Evolutionary conservation across 2,329 filamentous ascomycete genomes (phyloP), one percentile per base, ranked within the genome.

Genomic region (Hymenoscyphus fraxineus): DNA sequence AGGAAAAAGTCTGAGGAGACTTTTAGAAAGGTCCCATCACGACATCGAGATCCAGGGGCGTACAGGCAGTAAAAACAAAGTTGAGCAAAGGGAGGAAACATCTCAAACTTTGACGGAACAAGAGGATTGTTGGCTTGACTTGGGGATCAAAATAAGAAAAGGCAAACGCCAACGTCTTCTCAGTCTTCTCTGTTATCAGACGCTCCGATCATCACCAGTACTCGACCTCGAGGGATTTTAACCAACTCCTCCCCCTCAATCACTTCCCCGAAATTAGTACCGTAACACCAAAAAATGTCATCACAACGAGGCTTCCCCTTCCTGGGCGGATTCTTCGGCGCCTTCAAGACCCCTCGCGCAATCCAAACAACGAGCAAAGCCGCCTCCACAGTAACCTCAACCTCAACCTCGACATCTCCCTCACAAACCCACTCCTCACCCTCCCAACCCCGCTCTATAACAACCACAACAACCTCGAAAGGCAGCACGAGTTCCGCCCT

Each of bases 241-340:
- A 22, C 55, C 58, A 39, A 13, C 7, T 58, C 13, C 40, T 35
- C n/a, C 13, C 47, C 58, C 41, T 60, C 56, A 22, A 38, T 19
- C 51, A 47, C 41, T 55, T 54, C 56, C 47, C 12, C 22, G 32
- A 56, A 35, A 41, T 32, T 5, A 35, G 51, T 47, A 13, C n/a
- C 32, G 16, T 10, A 22, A 39, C 47, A 22, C 59, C 35, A 55
- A 16, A 59, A 64, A 38, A 73, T 74, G 69, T 65, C 73, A 51
- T 71, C 70, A 9, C 74, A 75, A 69, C 68, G 74, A 38, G 31
- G 27, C n/a, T 51, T 51, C 44, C 73, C 74, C 27, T 76, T 76
- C 68, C 71, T 76, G 63, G 67, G 73, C 41, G 73, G 71, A 63
- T 74, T 76, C 68, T 69, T 76, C 54, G 72, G 73, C 13, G 73